Evolutionary conservation across 345 rosid species (phyloP).

Genomic region (Garcia nutans): DNA sequence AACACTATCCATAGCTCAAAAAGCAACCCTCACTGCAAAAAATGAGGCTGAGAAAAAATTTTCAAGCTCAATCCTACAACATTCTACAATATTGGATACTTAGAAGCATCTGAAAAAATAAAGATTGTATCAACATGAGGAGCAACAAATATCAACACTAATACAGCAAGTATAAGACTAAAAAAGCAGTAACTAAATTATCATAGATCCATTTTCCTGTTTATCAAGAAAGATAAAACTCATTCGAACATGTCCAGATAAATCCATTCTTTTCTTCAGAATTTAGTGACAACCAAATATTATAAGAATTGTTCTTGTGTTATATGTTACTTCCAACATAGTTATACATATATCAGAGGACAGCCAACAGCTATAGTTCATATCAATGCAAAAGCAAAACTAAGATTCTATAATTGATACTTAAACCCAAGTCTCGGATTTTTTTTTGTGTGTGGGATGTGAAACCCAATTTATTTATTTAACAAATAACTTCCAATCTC

Average conservation of each 20-base stretch:
- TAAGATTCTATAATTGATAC: too few relatives aligned
- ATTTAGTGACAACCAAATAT: neutral
- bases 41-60: neutral
- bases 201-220: neutral
- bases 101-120: slow-evolving; percentile 22
- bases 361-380: too few relatives aligned
- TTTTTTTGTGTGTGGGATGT: too few relatives aligned
- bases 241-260: slow-evolving; percentile 1
- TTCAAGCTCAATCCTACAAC: slow-evolving; percentile 19
- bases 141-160: neutral
- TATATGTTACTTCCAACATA: too few relatives aligned
- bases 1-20: slow-evolving; percentile 22
- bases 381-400: too few relatives aligned
- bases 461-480: too few relatives aligned
- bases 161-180: neutral
- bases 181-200: neutral
- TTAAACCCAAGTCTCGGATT: too few relatives aligned
- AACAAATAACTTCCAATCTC: too few relatives aligned
- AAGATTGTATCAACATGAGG: neutral
- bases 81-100: neutral
- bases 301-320: too few relatives aligned
- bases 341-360: too few relatives aligned
- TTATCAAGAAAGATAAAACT: neutral
- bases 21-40: neutral
- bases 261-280: slow-evolving; percentile 4